Base-by-base conservation (phyloP, 1,139 yeast genomes). In the Saccharomyces hybrid region DNA sequence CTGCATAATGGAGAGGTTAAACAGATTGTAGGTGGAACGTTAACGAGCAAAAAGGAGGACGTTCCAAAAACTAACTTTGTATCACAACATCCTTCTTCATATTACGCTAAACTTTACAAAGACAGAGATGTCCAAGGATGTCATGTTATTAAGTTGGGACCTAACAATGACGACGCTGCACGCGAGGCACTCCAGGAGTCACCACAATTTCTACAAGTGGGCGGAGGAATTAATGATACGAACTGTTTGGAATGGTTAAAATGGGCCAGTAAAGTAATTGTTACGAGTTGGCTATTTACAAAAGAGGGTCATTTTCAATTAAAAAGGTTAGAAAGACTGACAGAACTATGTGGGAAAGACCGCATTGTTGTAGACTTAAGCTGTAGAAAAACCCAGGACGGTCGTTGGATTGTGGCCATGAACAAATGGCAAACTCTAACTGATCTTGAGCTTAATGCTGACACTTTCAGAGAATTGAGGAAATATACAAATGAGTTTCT, bases 401-500 rank as follows among this genome's bases (percentile, higher is more conserved):
- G 72, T 3, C 69, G 63, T 3, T 93, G 99, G 99, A 80, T 84
- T 26, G 98, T 95, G 6, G 97, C 98, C 4, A 93, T 90, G 83
- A 90, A 95, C 71, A 87, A 91, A 70, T 93, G 99, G 99, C 97
- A 91, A 71, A 88, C 95, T 0, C 73, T 91, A 46, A 93, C 99
- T 0, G 77, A 76, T 49, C 78, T 83, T 51, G 79, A 73, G 54
- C 75, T 93, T 54, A 75, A 76, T 52, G 68, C 70, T 46, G 79
- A 78, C 31, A 79, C 88, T 31, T 77, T 93, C 54, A 68, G 63
- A 4, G 59, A 70, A 54, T 77, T 93, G 41, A 73, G 86, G 13
- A 55, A 75, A 51, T 88, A 85, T 69, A 88, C 98, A 65, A 80
- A 82, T 59, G 99, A 93, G 71, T 88, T 91, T 65, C 74, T 93